phyloP scores from a whole-genome alignment of 140 eudicot genomes.

The Senecio squalidus region DNA sequence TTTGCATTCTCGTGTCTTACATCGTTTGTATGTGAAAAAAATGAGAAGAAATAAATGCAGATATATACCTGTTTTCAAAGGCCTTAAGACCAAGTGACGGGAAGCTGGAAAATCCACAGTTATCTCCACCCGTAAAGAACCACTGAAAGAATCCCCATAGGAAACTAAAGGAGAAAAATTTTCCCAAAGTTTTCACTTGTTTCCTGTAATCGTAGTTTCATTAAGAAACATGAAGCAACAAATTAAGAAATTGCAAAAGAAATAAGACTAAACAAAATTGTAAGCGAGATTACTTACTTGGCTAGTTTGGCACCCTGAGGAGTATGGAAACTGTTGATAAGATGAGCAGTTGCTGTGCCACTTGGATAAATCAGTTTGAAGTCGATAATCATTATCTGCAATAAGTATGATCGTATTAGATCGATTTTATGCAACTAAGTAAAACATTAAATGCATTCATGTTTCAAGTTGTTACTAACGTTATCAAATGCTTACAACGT shows the following conservation, averaged over 20 bases:
- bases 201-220: slow-evolving; percentile 39
- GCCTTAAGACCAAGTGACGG: slow-evolving; percentile 83
- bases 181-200: slow-evolving; percentile 76
- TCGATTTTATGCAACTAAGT: too few relatives aligned
- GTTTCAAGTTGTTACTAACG: too few relatives aligned
- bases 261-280: not conserved
- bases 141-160: slow-evolving; percentile 97
- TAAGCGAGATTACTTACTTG: slow-evolving; percentile 44
- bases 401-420: too few relatives aligned
- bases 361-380: too few relatives aligned
- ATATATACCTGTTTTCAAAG: slow-evolving; percentile 41
- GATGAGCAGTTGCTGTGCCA: slow-evolving; percentile 94
- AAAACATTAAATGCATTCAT: too few relatives aligned
- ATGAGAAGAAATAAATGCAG: not conserved
- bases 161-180: slow-evolving; percentile 87
- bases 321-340: slow-evolving; percentile 89
- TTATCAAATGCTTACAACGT: too few relatives aligned
- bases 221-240: not conserved
- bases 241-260: not conserved
- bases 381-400: slow-evolving; percentile 85
- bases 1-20: too few relatives aligned
- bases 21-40: too few relatives aligned
- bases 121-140: slow-evolving; percentile 77
- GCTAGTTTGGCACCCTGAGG: slow-evolving; percentile 89
- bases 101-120: slow-evolving; percentile 63